Percentiles rank a stretch among this genome's conserved stretches.
Evolutionary conservation across 495 filamentous ascomycete species (phyloP).

Genomic region (Penicillium bovifimosum): DNA sequence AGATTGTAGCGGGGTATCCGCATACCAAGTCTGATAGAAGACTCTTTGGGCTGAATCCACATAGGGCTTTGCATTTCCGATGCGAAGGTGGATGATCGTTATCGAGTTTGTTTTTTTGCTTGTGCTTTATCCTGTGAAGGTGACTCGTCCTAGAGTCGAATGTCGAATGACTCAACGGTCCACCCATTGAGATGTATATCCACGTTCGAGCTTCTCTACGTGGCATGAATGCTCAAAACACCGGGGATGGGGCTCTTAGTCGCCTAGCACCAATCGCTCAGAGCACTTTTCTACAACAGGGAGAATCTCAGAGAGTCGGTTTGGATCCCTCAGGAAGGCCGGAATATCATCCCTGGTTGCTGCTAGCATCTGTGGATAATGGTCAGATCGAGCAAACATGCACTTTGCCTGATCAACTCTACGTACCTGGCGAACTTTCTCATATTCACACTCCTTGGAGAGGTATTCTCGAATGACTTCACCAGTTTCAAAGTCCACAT

Average conservation of each 20-base stretch:
- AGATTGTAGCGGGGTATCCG: neutral
- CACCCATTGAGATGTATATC: neutral
- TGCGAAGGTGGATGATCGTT: neutral
- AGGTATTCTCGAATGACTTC: slow-evolving; percentile 87
- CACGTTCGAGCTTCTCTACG: neutral
- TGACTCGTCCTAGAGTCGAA: neutral
- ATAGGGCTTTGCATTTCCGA: neutral
- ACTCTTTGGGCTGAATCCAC: neutral
- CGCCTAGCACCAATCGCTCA: slow-evolving; percentile 35
- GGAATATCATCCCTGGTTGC: slow-evolving; percentile 69
- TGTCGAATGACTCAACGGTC: neutral
- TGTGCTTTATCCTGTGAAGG: too few relatives aligned
- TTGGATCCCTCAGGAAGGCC: slow-evolving; percentile 75
- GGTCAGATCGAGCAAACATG: slow-evolving; percentile 9
- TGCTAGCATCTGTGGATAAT: slow-evolving; percentile 54
- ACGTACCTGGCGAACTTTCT: slow-evolving; percentile 66
- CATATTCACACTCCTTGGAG: slow-evolving; percentile 73
- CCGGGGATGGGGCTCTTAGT: slow-evolving; percentile 1
- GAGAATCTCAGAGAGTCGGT: slow-evolving; percentile 66
- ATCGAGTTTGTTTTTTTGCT: neutral
- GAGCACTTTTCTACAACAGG: slow-evolving; percentile 58
- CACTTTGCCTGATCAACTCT: neutral
- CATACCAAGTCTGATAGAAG: neutral
- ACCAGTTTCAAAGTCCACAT: slow-evolving; percentile 77
- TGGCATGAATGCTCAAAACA: too few relatives aligned